Conservation (phyloP, 2,329 filamentous ascomycete genomes). For the Lecanoromycetidae sp. region DNA sequence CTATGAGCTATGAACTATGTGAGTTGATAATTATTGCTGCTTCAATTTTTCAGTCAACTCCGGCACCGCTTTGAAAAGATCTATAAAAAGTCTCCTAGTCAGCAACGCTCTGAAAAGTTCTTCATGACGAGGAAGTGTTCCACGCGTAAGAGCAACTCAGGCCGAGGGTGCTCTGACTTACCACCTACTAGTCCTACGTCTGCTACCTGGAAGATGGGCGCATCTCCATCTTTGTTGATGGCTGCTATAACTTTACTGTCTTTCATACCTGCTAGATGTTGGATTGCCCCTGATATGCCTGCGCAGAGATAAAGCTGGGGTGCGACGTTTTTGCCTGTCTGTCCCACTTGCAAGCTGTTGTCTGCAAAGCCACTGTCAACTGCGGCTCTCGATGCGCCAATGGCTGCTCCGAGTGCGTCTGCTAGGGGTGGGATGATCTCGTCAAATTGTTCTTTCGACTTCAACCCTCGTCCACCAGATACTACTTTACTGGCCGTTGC, state of each 20-base stretch:
- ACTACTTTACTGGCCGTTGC: conserved; percentile 82
- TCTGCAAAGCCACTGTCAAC: conserved; percentile 97
- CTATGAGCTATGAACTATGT: too few relatives aligned
- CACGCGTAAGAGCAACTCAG: too few relatives aligned
- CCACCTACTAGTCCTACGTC: conserved; percentile 78
- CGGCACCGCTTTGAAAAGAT: conserved; percentile 90
- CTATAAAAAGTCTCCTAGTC: conserved; percentile 38
- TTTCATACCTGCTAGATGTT: conserved; percentile 98
- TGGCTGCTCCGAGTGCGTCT: conserved; percentile 84
- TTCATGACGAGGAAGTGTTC: too few relatives aligned
- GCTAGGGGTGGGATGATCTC: conserved; percentile 82
- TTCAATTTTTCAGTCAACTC: conserved; percentile 85
- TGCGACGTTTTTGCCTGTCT: conserved; percentile 97
- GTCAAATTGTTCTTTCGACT: conserved; percentile 97
- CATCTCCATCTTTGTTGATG: conserved; percentile 96
- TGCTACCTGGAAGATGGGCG: conserved; percentile 95
- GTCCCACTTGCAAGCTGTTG: conserved; percentile 94
- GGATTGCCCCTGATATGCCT: conserved; percentile 92
- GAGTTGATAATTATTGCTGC: conserved; percentile 6
- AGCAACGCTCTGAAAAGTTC: too few relatives aligned
- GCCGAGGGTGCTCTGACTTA: too few relatives aligned
- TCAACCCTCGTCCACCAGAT: conserved; percentile 84
- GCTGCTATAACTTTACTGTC: conserved; percentile 98
- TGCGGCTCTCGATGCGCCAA: conserved; percentile 86
- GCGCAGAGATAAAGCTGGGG: conserved; percentile 91